phyloP scores from a whole-genome alignment of 129 eudicot genomes.

The sunflower (Helianthus annuus) region DNA sequence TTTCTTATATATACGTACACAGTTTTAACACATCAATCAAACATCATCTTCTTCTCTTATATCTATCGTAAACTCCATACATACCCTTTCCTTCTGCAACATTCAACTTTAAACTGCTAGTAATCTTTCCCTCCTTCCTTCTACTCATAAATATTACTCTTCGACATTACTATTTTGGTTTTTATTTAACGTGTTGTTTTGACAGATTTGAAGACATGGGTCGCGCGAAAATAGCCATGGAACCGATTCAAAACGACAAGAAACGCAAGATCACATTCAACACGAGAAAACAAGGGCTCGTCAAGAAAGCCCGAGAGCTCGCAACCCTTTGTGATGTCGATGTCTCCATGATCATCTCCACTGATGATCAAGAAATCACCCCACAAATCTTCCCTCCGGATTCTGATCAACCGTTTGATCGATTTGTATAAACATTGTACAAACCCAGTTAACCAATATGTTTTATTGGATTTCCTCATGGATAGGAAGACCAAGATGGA shows the following conservation, averaged over 20 bases:
- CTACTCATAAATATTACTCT: too few species aligned
- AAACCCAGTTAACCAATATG: background rate
- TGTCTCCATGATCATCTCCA: background rate
- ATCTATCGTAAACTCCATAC: too few species aligned
- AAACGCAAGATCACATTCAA: slow-evolving; percentile 7
- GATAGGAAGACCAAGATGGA: background rate
- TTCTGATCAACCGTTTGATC: background rate
- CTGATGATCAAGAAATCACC: slow-evolving; percentile 2
- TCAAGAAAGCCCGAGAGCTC: slow-evolving; percentile 12
- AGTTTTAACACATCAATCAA: too few species aligned
- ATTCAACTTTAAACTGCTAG: too few species aligned
- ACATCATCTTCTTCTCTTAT: too few species aligned
- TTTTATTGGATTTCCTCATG: background rate
- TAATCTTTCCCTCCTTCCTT: too few species aligned
- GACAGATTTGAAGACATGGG: slow-evolving; percentile 7
- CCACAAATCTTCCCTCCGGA: slow-evolving; percentile 8
- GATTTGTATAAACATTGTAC: background rate
- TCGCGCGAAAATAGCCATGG: background rate
- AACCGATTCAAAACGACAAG: background rate
- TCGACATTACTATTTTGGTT: background rate
- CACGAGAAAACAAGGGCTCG: background rate
- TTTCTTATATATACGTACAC: too few species aligned
- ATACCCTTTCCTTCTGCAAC: too few species aligned
- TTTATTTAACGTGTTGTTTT: background rate
- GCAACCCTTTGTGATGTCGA: slow-evolving; percentile 15